phyloP scores from a whole-genome alignment of 2,329 filamentous ascomycete species.

The Colletotrichum sp. region DNA sequence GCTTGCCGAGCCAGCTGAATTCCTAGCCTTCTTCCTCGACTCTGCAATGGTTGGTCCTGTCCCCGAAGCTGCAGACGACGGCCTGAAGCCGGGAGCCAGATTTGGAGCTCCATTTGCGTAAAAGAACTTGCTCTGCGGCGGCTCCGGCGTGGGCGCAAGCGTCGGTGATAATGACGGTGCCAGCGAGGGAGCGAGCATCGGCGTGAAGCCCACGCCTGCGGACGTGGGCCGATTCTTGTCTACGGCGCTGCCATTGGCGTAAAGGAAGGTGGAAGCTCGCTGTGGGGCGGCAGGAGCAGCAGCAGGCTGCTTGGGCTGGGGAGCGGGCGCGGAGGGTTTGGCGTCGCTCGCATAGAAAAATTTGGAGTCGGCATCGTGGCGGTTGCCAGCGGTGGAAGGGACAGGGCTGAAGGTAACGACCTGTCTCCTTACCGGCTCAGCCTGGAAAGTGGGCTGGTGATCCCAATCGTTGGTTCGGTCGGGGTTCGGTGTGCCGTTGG shows the following conservation, averaged over 20 bases:
- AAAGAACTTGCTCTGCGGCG: slow-evolving; percentile 69
- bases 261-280: slow-evolving; percentile 59
- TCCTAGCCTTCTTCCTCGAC: slow-evolving; percentile 41
- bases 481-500: slow-evolving; percentile 61
- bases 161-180: slow-evolving; percentile 37
- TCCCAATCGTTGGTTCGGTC: slow-evolving; percentile 53
- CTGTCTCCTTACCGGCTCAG: slow-evolving; percentile 28
- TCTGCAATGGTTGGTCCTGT: slow-evolving; percentile 53
- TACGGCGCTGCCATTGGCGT: slow-evolving; percentile 55
- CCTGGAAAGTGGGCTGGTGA: slow-evolving; percentile 33
- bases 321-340: slow-evolving; percentile 35
- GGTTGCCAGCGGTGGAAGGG: slow-evolving; percentile 30
- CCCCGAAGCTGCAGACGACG: slow-evolving; percentile 36
- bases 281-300: slow-evolving; percentile 40
- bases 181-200: slow-evolving; percentile 26
- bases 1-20: slow-evolving; percentile 16
- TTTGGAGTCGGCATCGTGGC: slow-evolving; percentile 58
- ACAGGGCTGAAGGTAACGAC: slow-evolving; percentile 45
- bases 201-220: slow-evolving; percentile 23
- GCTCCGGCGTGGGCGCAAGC: slow-evolving; percentile 39
- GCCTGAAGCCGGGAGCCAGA: slow-evolving; percentile 40
- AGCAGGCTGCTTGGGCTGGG: not conserved
- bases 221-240: slow-evolving; percentile 38
- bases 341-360: slow-evolving; percentile 94
- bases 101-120: slow-evolving; percentile 73